Conservation (phyloP, 164 flowering plant species). For the Malania oleifera region DNA sequence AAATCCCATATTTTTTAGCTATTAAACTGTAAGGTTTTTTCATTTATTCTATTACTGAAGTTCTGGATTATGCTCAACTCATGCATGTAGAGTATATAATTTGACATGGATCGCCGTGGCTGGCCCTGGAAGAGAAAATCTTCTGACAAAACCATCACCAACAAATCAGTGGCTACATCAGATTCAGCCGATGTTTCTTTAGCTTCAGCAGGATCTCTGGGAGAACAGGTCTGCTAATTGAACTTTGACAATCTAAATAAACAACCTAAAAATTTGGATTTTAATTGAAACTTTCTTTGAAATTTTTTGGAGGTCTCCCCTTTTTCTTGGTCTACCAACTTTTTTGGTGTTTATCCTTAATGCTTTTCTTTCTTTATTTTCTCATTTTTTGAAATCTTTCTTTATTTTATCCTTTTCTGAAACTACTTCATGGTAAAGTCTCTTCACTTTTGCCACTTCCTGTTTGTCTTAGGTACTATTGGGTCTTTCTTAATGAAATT, state of each 20-base stretch:
- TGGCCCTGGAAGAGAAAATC: conserved; percentile 13
- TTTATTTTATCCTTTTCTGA: not conserved
- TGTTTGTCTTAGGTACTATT: too few species aligned
- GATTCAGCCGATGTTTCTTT: not conserved
- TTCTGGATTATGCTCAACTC: too few species aligned
- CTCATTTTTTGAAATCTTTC: too few species aligned
- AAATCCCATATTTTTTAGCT: too few species aligned
- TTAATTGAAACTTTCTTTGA: not conserved
- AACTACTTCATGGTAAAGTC: too few species aligned
- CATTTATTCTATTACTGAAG: too few species aligned
- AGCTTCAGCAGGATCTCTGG: conserved; percentile 1
- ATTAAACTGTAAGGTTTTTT: too few species aligned
- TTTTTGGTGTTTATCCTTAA: not conserved
- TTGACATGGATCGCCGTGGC: conserved; percentile 5
- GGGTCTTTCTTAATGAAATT: too few species aligned
- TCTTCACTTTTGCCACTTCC: too few species aligned
- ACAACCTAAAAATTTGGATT: not conserved
- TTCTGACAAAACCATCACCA: not conserved
- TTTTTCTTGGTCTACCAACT: not conserved
- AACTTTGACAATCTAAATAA: not conserved
- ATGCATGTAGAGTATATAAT: too few species aligned
- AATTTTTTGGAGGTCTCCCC: not conserved
- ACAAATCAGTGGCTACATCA: not conserved
- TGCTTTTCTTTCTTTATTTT: not conserved
- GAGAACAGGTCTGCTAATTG: not conserved